These are phyloP conservation scores for Suhomyces terraborum DNA, from an alignment of 1,139 yeast genomes.

Conservation along the genomic window DNA sequence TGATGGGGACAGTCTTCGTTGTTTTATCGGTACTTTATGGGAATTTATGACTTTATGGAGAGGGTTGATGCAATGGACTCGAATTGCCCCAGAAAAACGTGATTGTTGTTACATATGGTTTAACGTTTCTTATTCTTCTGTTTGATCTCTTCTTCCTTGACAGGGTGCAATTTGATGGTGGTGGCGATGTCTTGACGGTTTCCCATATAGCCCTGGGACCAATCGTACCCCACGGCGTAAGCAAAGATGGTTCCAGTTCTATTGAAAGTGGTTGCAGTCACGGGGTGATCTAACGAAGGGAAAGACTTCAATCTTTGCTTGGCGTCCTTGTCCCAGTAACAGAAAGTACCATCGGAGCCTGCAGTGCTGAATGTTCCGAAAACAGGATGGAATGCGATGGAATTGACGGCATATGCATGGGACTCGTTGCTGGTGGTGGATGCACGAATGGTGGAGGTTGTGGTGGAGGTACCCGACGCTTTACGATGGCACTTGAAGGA, in stretches of 20 bases:
- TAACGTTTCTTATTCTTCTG: constrained; percentile 57
- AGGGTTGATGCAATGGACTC: background rate
- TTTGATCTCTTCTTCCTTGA: constrained; percentile 83
- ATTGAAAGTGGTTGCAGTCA: constrained; percentile 80
- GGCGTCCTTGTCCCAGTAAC: constrained; percentile 96
- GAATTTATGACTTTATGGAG: too few relatives aligned
- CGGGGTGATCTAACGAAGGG: constrained; percentile 70
- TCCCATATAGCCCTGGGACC: constrained; percentile 87
- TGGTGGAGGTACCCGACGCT: constrained; percentile 33
- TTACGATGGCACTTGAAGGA: constrained; percentile 94
- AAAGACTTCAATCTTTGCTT: constrained; percentile 84
- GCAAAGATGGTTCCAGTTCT: constrained; percentile 84
- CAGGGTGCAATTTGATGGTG: constrained; percentile 78
- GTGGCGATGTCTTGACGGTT: constrained; percentile 77
- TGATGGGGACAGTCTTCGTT: too few relatives aligned
- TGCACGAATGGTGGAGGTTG: constrained; percentile 31
- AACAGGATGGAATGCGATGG: constrained; percentile 83
- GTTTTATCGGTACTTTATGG: too few relatives aligned
- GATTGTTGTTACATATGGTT: background rate
- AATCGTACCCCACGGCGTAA: constrained; percentile 90
- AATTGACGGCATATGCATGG: constrained; percentile 73
- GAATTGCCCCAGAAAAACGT: background rate
- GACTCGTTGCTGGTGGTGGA: constrained; percentile 37
- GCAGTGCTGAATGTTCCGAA: constrained; percentile 93
- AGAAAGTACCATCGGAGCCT: constrained; percentile 92